Evolutionary conservation across 306 rosid species (phyloP).

Genomic region (Quercus alba): DNA sequence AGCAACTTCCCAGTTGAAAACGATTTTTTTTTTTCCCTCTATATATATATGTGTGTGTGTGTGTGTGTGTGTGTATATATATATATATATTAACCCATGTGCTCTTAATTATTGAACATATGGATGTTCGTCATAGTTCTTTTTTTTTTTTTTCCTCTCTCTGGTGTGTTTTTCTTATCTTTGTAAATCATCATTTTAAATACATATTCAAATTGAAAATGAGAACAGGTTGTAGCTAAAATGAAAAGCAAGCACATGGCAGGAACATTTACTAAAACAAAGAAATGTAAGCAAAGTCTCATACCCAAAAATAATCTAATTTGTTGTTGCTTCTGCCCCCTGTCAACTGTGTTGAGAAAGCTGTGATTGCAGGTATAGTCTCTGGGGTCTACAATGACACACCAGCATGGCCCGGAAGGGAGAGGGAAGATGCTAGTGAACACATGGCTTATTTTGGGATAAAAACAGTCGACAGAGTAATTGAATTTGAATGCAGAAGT

Average conservation of each 20-base stretch:
- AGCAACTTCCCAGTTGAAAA: no score
- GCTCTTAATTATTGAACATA: neutral
- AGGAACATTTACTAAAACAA: slow-evolving; percentile 84
- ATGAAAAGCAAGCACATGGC: slow-evolving; percentile 93
- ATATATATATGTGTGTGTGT: neutral
- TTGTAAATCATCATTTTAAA: slow-evolving; percentile 5
- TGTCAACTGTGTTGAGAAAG: slow-evolving; percentile 21
- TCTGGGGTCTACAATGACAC: slow-evolving; percentile 60
- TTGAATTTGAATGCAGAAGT: slow-evolving; percentile 84
- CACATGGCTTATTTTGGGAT: slow-evolving; percentile 76
- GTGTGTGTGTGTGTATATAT: no score
- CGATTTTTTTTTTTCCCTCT: no score
- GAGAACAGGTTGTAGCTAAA: slow-evolving; percentile 79
- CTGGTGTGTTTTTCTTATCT: neutral
- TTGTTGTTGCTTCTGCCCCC: slow-evolving; percentile 11
- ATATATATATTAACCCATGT: neutral
- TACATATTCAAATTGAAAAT: slow-evolving; percentile 17
- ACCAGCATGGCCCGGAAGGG: slow-evolving; percentile 77
- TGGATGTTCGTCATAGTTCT: neutral
- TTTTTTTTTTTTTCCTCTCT: neutral
- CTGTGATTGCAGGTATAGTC: slow-evolving; percentile 67
- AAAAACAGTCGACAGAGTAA: slow-evolving; percentile 61
- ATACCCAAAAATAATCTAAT: neutral
- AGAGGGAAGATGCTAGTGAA: slow-evolving; percentile 40
- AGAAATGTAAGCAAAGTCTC: slow-evolving; percentile 70